Evolutionary conservation across 1,284 basidiomycete genomes (phyloP).

Genomic region (Leccinum proliferum): DNA sequence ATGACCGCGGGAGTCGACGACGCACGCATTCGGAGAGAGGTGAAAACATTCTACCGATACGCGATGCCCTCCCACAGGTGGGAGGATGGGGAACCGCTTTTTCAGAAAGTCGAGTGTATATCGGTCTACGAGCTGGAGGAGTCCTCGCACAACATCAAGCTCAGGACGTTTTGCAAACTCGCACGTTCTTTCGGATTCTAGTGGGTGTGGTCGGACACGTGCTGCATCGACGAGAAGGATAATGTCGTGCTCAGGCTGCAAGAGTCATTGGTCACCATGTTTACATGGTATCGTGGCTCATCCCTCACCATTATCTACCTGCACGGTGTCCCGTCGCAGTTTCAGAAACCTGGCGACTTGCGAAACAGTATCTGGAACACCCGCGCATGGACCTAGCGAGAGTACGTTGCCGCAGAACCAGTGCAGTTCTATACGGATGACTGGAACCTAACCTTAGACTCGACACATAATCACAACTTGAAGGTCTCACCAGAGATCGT

Average conservation of each 20-base stretch:
- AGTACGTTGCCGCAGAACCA: conserved; percentile 4
- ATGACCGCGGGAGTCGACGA: conserved; percentile 9
- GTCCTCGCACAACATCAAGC: conserved; percentile 1
- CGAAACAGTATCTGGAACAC: conserved; percentile 1
- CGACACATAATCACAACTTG: conserved; percentile 11
- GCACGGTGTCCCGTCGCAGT: neutral
- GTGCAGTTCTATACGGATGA: conserved; percentile 13
- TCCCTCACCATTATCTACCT: conserved; percentile 9
- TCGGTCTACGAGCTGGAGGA: conserved; percentile 4
- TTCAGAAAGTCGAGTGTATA: conserved; percentile 5
- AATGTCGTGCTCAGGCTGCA: conserved; percentile 3
- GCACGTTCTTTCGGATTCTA: neutral
- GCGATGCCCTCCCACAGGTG: conserved; percentile 16
- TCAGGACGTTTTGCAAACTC: conserved; percentile 6
- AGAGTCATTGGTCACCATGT: conserved; percentile 13
- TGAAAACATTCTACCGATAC: conserved; percentile 12
- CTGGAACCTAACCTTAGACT: conserved; percentile 14
- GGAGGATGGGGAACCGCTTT: conserved; percentile 5
- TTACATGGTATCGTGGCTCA: conserved; percentile 9
- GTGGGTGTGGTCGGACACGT: conserved; percentile 16
- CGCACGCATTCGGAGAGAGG: conserved; percentile 5
- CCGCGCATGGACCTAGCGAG: conserved; percentile 13
- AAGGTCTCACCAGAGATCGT: neutral
- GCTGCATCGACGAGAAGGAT: conserved; percentile 8
- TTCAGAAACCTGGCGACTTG: neutral